These are phyloP conservation scores for Cajanus cajan DNA, from an alignment of 306 rosid genomes.

Conservation along the genomic window DNA sequence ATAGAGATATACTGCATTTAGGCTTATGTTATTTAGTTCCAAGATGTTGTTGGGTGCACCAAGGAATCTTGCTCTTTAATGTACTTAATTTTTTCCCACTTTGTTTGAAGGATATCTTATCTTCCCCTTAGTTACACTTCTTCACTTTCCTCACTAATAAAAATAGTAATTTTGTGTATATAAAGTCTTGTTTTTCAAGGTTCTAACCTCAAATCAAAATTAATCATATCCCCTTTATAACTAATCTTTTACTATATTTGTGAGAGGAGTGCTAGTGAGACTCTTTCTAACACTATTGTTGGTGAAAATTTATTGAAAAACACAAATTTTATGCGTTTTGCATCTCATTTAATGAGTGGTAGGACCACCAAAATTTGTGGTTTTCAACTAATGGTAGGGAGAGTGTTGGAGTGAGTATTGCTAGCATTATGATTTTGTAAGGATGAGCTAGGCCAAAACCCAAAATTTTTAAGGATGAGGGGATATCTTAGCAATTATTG, in stretches of 20 bases:
- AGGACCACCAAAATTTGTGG: too few relatives aligned
- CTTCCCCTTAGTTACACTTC: background rate
- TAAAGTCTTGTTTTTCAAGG: background rate
- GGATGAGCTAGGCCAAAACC: too few relatives aligned
- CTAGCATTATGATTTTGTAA: too few relatives aligned
- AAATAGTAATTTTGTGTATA: background rate
- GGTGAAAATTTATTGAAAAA: too few relatives aligned
- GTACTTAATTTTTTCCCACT: background rate
- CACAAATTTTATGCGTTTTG: too few relatives aligned
- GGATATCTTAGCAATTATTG: too few relatives aligned
- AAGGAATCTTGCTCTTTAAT: background rate
- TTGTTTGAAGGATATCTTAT: background rate
- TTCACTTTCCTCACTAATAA: background rate
- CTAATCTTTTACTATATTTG: background rate
- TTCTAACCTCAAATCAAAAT: background rate
- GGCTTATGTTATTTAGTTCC: conserved; percentile 12
- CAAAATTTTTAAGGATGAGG: too few relatives aligned
- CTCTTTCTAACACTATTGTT: too few relatives aligned
- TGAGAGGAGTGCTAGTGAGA: too few relatives aligned
- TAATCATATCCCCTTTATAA: background rate
- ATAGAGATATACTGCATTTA: background rate
- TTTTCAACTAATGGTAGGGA: too few relatives aligned
- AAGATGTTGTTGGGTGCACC: background rate
- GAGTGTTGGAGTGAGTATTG: too few relatives aligned
- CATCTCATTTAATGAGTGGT: too few relatives aligned